Evolutionary conservation across 1,284 basidiomycete genomes (phyloP).

Genomic region (Athelia sp.): DNA sequence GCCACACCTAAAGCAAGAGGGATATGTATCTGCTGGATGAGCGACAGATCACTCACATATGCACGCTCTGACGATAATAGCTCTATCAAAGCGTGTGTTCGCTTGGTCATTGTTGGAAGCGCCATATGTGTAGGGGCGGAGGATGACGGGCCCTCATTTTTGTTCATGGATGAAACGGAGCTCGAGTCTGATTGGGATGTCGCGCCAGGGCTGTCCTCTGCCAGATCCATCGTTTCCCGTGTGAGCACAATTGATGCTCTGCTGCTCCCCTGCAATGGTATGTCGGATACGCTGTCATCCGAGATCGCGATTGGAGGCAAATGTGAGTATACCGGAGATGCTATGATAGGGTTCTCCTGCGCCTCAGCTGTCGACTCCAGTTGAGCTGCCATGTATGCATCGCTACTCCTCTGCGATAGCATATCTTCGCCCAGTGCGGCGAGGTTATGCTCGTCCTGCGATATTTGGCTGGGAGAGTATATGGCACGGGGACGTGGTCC

Average conservation of each 20-base stretch:
- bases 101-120: constrained; percentile 41
- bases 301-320: too few species aligned
- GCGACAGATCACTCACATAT: constrained; percentile 83
- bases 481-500: background rate
- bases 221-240: too few species aligned
- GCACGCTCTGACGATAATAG: constrained; percentile 80
- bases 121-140: background rate
- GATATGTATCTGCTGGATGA: constrained; percentile 83
- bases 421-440: background rate
- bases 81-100: constrained; percentile 81
- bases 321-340: too few species aligned
- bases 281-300: too few species aligned
- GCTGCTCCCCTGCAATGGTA: too few species aligned
- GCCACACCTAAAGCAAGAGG: constrained; percentile 64
- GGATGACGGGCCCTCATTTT: background rate
- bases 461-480: background rate
- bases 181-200: too few species aligned
- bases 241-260: too few species aligned
- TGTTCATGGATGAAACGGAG: background rate
- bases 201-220: too few species aligned
- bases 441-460: background rate
- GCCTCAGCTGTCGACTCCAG: too few species aligned
- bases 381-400: background rate
- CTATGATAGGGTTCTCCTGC: too few species aligned
- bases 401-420: too few species aligned